These are phyloP conservation scores for Aegle marmelos DNA, from an alignment of 345 rosid genomes.

Conservation along the genomic window DNA sequence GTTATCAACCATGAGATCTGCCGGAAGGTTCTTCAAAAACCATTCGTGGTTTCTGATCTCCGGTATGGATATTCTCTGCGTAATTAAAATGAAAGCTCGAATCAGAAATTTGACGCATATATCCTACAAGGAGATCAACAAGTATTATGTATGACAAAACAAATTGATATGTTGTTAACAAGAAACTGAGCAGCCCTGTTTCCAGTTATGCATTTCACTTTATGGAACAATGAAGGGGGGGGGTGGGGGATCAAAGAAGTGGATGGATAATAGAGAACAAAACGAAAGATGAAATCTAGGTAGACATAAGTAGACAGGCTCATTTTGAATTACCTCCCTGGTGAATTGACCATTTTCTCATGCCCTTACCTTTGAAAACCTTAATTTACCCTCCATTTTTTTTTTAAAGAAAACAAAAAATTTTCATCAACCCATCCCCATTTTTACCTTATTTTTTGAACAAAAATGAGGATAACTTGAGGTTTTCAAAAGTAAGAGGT, in stretches of 20 bases:
- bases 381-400: no score
- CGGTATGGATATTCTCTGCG: constrained; percentile 86
- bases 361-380: no score
- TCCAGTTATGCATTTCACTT: not conserved
- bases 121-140: not conserved
- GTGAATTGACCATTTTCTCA: no score
- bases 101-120: not conserved
- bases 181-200: not conserved
- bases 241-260: not conserved
- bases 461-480: no score
- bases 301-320: not conserved
- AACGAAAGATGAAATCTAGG: not conserved
- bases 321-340: no score
- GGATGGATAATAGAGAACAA: not conserved
- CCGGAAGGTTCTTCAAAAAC: constrained; percentile 93
- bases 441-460: no score
- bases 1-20: constrained; percentile 72
- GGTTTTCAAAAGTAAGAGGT: no score
- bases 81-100: constrained; percentile 18
- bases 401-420: no score
- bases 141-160: not conserved
- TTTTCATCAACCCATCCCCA: no score
- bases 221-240: not conserved
- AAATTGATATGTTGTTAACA: not conserved
- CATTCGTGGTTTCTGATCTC: constrained; percentile 89